A percentile compares a stretch with the other conserved stretches of the same genome.
phyloP scores from a whole-genome alignment of 2,329 filamentous ascomycete genomes.

The Trichophyton schoenleinii region DNA sequence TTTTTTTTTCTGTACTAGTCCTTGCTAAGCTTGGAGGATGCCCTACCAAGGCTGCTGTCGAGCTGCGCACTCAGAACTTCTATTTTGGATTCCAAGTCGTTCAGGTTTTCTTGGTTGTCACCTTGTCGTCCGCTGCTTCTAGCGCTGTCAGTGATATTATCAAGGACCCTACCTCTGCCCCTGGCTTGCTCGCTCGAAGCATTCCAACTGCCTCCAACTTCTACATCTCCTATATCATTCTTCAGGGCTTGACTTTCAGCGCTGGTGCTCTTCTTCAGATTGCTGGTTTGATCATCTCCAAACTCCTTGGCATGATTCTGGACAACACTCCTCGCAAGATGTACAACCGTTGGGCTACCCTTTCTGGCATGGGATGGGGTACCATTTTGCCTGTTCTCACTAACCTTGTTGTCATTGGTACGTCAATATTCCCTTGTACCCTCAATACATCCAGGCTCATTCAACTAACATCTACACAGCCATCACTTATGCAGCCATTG shows the following conservation, averaged over 20 bases:
- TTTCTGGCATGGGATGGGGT: constrained; percentile 69
- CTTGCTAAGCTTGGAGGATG: constrained; percentile 71
- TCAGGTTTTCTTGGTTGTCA: constrained; percentile 82
- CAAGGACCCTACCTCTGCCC: constrained; percentile 47
- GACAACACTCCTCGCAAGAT: constrained; percentile 68
- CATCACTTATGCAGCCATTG: constrained; percentile 75
- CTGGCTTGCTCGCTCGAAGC: constrained; percentile 55
- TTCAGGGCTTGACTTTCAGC: constrained; percentile 75
- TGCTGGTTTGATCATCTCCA: constrained; percentile 59
- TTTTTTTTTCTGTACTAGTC: constrained; percentile 31
- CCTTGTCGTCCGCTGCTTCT: constrained; percentile 67
- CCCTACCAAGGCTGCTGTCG: constrained; percentile 65
- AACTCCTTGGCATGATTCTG: constrained; percentile 60
- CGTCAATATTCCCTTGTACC: constrained; percentile 20
- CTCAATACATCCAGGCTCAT: neutral
- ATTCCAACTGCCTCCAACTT: constrained; percentile 83
- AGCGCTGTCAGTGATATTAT: constrained; percentile 53
- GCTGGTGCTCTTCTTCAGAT: constrained; percentile 63
- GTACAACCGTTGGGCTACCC: constrained; percentile 62
- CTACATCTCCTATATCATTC: constrained; percentile 87
- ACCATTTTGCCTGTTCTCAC: constrained; percentile 71
- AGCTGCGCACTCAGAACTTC: constrained; percentile 78
- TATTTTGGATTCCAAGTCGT: constrained; percentile 65
- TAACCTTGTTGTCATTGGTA: constrained; percentile 67
- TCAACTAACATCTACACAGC: constrained; percentile 36